phyloP scores from a whole-genome alignment of 306 rosid genomes.

The Inga leiocalycina region DNA sequence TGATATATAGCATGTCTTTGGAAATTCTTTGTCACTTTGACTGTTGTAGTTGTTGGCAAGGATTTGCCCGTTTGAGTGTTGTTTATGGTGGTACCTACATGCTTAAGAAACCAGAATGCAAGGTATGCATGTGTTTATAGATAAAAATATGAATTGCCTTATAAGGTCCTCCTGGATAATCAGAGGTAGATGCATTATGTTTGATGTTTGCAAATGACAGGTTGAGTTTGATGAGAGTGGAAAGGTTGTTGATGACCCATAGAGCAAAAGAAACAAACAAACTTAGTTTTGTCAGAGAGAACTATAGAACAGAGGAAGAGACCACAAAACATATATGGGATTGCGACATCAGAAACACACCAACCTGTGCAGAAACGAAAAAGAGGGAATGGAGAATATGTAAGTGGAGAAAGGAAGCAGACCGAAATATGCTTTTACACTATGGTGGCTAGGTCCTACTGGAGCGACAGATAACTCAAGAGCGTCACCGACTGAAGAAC shows the following conservation, averaged over 20 bases:
- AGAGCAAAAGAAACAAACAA: too few species aligned
- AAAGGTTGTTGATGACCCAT: conserved; percentile 26
- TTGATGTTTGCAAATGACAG: conserved; percentile 31
- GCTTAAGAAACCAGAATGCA: conserved; percentile 67
- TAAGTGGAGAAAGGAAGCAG: too few species aligned
- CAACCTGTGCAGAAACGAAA: too few species aligned
- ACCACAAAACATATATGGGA: too few species aligned
- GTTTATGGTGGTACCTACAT: conserved; percentile 75
- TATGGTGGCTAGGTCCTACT: too few species aligned
- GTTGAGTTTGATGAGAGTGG: conserved; percentile 57
- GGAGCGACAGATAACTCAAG: too few species aligned
- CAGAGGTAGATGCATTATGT: not conserved
- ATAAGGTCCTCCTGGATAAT: not conserved
- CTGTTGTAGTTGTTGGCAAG: conserved; percentile 38
- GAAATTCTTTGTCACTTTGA: conserved; percentile 8
- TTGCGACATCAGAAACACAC: too few species aligned
- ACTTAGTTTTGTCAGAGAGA: too few species aligned
- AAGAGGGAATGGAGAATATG: too few species aligned
- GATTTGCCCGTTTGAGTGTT: conserved; percentile 69
- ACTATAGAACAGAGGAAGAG: too few species aligned
- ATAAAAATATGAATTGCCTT: not conserved
- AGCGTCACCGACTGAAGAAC: too few species aligned
- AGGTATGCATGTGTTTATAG: conserved; percentile 40
- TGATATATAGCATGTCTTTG: not conserved
- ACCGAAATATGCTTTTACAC: too few species aligned